Evolutionary conservation across 2,329 filamentous ascomycete genomes (phyloP), one percentile per base, ranked within the genome.

Genomic region (Pseudogymnoascus sp.): DNA sequence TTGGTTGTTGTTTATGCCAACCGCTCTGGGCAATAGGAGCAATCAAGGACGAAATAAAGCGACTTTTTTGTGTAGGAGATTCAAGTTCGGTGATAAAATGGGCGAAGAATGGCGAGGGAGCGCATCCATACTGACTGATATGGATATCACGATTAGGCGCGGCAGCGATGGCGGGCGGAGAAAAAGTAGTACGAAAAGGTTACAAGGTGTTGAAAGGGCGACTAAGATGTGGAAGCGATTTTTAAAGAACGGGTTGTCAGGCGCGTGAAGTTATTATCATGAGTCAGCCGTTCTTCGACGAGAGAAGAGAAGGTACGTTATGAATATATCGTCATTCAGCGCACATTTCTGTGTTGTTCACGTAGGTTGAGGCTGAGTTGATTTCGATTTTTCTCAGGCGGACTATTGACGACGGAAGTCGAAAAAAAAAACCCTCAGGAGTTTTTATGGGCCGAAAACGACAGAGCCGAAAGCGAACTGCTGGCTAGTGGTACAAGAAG

Each of bases 401-500:
- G 69, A 67, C 67, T 70, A 70, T 67, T 68, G 66, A 67, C 65
- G 65, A 70, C 65, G 64, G 64, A 67, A 67, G 68, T 68, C 67
- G 67, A 67, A 38, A 66, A 61, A n/a, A n/a, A n/a, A n/a, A n/a
- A n/a, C n/a, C 66, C 60, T 61, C 66, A 64, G 65, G 65, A 63
- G 61, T 63, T 64, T 62, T 63, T 64, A 63, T 63, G 65, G 65
- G 66, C 65, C 66, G 66, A 66, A 63, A 52, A 62, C 59, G 62
- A 67, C 62, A 70, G 61, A 66, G 66, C 63, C 69, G 65, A 66
- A 68, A 65, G 64, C 64, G 67, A 67, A 68, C 34, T 57, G 66
- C 64, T 69, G 65, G 69, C 69, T 72, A 71, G 58, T 71, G 67
- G 67, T 72, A 72, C 70, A 72, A 66, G 68, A 64, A 65, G 65